A percentile compares a stretch with the other conserved stretches of the same genome.
Conservation (phyloP, 2,329 filamentous ascomycete genomes). For the Epichloe sp. region DNA sequence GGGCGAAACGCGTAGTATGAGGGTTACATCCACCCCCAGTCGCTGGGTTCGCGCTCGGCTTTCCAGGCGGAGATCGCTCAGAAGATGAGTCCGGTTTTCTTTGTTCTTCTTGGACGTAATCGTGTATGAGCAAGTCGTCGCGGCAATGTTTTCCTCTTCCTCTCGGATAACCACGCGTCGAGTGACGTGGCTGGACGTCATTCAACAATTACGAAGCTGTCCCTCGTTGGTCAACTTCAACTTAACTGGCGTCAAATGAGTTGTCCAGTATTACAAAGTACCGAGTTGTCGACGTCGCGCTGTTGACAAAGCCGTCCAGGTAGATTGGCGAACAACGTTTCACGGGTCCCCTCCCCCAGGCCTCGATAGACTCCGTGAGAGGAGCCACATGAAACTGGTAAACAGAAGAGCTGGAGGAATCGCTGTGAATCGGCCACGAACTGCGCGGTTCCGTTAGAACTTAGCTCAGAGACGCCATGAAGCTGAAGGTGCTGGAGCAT, state of each 20-base stretch:
- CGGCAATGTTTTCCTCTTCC: neutral
- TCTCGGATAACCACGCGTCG: neutral
- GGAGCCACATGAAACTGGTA: conserved; percentile 9
- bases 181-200: neutral
- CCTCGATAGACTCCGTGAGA: conserved; percentile 8
- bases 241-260: neutral
- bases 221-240: neutral
- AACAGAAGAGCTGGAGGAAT: neutral
- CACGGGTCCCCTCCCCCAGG: conserved; percentile 14
- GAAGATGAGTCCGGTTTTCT: neutral
- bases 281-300: neutral
- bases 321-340: conserved; percentile 1
- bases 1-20: neutral
- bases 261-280: neutral
- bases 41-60: neutral
- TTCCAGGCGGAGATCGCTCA: neutral
- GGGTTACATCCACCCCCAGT: neutral
- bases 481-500: conserved; percentile 7
- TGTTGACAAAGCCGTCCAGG: neutral
- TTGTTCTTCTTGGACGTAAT: neutral
- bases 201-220: neutral
- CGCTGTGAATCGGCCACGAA: neutral
- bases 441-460: neutral
- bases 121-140: neutral
- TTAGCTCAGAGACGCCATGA: conserved; percentile 1